Evolutionary conservation across 108 stramenopile genomes (phyloP).

Genomic region (Skeletonema menzelii): DNA sequence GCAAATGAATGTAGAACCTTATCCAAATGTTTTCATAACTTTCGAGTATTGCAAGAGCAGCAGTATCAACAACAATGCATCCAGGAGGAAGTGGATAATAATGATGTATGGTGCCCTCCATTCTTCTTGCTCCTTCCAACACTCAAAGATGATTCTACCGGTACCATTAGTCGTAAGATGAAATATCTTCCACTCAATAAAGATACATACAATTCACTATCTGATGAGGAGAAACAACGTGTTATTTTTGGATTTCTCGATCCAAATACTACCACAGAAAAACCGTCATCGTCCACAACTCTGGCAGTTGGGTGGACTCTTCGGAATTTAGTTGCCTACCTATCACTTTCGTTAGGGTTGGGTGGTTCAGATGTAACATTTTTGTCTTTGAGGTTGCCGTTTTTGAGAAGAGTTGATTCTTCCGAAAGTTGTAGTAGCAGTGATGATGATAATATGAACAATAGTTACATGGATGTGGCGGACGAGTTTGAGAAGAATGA

Average conservation of each 20-base stretch:
- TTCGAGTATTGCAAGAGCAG: conserved; percentile 21
- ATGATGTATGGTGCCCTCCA: conserved; percentile 44
- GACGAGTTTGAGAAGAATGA: conserved; percentile 15
- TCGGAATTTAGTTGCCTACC: conserved; percentile 77
- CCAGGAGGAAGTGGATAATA: background rate
- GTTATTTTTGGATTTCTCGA: conserved; percentile 75
- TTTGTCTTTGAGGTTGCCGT: conserved; percentile 60
- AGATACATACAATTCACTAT: conserved; percentile 21
- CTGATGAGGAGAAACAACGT: conserved; percentile 29
- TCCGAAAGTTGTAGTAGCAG: background rate
- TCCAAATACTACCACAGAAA: conserved; percentile 33
- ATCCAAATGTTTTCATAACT: conserved; percentile 24
- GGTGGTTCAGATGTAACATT: conserved; percentile 56
- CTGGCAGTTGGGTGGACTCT: conserved; percentile 78
- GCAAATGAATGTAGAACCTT: conserved; percentile 16
- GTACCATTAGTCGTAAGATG: conserved; percentile 20
- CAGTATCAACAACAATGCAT: background rate
- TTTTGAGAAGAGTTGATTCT: conserved; percentile 49
- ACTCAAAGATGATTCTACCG: conserved; percentile 4
- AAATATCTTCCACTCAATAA: conserved; percentile 25
- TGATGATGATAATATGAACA: conserved; percentile 13
- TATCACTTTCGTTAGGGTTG: conserved; percentile 61
- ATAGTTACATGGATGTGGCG: conserved; percentile 14
- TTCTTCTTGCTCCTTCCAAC: conserved; percentile 35
- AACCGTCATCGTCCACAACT: background rate